Evolutionary conservation across 2,329 filamentous ascomycete species (phyloP).

Genomic region (Fusarium sp.): DNA sequence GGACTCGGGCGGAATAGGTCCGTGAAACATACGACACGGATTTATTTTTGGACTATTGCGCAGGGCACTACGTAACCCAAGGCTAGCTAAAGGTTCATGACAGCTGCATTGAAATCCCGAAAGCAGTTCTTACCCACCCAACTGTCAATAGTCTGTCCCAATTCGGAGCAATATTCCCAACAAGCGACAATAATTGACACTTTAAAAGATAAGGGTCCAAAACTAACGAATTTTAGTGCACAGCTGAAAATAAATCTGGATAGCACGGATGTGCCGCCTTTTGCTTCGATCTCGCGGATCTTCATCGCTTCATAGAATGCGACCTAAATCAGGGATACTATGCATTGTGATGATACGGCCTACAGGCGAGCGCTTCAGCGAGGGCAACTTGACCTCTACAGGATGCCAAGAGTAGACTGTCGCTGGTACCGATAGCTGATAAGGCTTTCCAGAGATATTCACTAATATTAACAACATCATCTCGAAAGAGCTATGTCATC

Average conservation of each 20-base stretch:
- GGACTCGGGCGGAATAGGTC: neutral
- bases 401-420: too few relatives aligned
- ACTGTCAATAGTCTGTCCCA: neutral
- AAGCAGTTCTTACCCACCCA: neutral
- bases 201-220: neutral
- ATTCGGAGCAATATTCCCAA: neutral
- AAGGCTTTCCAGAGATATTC: too few relatives aligned
- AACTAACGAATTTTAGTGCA: neutral
- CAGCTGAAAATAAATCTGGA: neutral
- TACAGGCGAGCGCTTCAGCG: too few relatives aligned
- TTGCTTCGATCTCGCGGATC: too few relatives aligned
- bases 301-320: too few relatives aligned
- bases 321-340: too few relatives aligned
- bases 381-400: too few relatives aligned
- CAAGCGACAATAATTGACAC: neutral
- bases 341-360: too few relatives aligned
- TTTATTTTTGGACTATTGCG: rapidly evolving
- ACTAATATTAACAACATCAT: rapidly evolving
- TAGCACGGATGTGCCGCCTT: neutral
- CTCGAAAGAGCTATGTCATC: too few relatives aligned
- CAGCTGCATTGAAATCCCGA: neutral
- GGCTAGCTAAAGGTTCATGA: too few relatives aligned
- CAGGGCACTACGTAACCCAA: too few relatives aligned
- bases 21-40: neutral
- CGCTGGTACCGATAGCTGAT: too few relatives aligned